Conservation (phyloP, 495 filamentous ascomycete genomes). For the Aspergillus carlsbadensis region DNA sequence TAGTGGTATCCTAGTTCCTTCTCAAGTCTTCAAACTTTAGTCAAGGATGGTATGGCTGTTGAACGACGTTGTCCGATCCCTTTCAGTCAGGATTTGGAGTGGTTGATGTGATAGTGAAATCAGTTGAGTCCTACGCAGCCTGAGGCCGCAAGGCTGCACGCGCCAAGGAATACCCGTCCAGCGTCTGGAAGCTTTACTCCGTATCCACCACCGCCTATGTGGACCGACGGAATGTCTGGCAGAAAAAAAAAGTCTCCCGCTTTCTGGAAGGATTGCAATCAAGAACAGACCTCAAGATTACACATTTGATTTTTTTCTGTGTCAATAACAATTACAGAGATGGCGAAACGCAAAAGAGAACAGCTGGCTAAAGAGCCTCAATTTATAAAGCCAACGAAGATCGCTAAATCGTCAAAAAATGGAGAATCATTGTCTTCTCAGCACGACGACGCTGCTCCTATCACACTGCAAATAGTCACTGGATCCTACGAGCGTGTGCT, state of each 20-base stretch:
- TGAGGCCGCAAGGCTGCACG: neutral
- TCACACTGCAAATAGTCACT: slow-evolving; percentile 81
- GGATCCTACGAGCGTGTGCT: slow-evolving; percentile 94
- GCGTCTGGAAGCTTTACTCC: too few relatives aligned
- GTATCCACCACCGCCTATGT: slow-evolving; percentile 8
- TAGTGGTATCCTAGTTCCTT: neutral
- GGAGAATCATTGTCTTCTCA: slow-evolving; percentile 21
- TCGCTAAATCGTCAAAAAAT: slow-evolving; percentile 31
- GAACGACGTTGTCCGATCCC: neutral
- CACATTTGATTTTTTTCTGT: too few relatives aligned
- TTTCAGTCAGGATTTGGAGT: slow-evolving; percentile 4
- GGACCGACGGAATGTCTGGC: slow-evolving; percentile 15
- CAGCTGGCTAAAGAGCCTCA: slow-evolving; percentile 35
- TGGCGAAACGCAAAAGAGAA: slow-evolving; percentile 78
- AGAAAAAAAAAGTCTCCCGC: slow-evolving; percentile 28
- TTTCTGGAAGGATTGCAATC: slow-evolving; percentile 14
- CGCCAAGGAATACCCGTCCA: neutral
- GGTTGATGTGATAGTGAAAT: slow-evolving; percentile 5
- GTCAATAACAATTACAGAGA: too few relatives aligned
- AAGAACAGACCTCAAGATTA: too few relatives aligned
- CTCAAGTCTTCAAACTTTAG: neutral
- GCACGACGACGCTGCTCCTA: slow-evolving; percentile 27
- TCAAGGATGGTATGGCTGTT: neutral
- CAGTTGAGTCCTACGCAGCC: neutral
- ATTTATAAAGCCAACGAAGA: slow-evolving; percentile 30